phyloP scores from a whole-genome alignment of 2,329 filamentous ascomycete species.

The Fusarium stilboides region DNA sequence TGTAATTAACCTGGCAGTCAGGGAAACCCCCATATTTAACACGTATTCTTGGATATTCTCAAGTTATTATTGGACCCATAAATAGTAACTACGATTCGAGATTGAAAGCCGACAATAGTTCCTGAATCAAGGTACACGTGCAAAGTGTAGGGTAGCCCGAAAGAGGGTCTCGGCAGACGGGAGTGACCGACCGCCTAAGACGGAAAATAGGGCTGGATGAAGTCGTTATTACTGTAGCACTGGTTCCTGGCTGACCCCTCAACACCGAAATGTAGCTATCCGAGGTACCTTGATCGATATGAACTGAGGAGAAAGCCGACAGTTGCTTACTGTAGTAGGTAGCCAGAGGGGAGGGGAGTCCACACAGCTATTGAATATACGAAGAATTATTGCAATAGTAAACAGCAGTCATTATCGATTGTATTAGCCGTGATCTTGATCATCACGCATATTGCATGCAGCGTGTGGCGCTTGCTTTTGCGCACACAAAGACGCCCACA shows the following conservation, averaged over 20 bases:
- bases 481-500: constrained; percentile 44
- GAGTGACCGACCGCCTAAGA: constrained; percentile 32
- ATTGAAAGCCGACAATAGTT: background rate
- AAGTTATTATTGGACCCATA: too few species aligned
- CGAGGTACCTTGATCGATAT: background rate
- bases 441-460: constrained; percentile 13
- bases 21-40: too few species aligned
- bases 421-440: background rate
- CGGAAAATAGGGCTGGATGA: constrained; percentile 47
- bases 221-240: constrained; percentile 39
- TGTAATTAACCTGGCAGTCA: too few species aligned
- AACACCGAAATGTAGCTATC: background rate
- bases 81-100: too few species aligned
- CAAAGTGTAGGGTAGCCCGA: constrained; percentile 36
- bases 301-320: background rate
- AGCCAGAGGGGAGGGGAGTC: background rate
- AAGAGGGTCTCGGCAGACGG: constrained; percentile 14
- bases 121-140: background rate
- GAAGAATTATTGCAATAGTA: too few species aligned
- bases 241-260: constrained; percentile 30
- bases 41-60: too few species aligned
- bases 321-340: too few species aligned
- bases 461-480: constrained; percentile 35
- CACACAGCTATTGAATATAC: background rate
- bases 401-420: background rate